Base-by-base conservation (phyloP, 2,329 filamentous ascomycete species). In the Colletotrichum cordylinicola region DNA sequence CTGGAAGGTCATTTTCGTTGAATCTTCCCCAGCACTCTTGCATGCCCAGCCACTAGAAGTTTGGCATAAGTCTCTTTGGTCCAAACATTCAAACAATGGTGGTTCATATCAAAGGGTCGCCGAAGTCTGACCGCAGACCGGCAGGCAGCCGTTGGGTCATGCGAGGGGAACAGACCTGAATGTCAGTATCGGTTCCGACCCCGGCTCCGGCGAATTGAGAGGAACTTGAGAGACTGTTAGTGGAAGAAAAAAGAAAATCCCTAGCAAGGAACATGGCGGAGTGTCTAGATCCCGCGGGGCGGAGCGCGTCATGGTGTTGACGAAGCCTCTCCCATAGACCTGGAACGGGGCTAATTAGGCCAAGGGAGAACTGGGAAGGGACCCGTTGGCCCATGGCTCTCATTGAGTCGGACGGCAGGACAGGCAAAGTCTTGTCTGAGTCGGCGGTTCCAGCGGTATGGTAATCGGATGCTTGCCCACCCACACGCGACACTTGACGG, bases 401-500 rank as follows among this genome's bases (percentile, higher is more conserved):
- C 33, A 52, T 58, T n/a, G 29, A 67, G 60, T 75, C 37, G 37
- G 15, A 31, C 15, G 29, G 52, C 61, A n/a, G 62, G 9, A 21
- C 13, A 48, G 43, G 16, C 15, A 29, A 29, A 37, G n/a, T 33
- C 18, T 43, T 62, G 39, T 39, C 55, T 60, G 64, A 48, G 24
- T 27, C 35, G 43, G 15, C 56, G 48, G 18, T 68, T 74, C 43
- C 65, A 60, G 37, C 21, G 43, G 64, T 35, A 35, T 55, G 58
- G 74, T 68, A 27, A 37, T 39, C 21, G 48, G 35, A 39, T 64
- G 65, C 64, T 60, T 37, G 62, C 60, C 70, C 64, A 66, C 70
- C 27, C 73, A 73, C 73, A 73, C 35, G 64, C 64, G 33, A 75
- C 48, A 73, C 64, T 66, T 60, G 58, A 74, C 58, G 70, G 58